Percentiles rank a stretch among this genome's conserved stretches.
phyloP scores from a whole-genome alignment of 805 yeast genomes.

The Ogataea philodendri region DNA sequence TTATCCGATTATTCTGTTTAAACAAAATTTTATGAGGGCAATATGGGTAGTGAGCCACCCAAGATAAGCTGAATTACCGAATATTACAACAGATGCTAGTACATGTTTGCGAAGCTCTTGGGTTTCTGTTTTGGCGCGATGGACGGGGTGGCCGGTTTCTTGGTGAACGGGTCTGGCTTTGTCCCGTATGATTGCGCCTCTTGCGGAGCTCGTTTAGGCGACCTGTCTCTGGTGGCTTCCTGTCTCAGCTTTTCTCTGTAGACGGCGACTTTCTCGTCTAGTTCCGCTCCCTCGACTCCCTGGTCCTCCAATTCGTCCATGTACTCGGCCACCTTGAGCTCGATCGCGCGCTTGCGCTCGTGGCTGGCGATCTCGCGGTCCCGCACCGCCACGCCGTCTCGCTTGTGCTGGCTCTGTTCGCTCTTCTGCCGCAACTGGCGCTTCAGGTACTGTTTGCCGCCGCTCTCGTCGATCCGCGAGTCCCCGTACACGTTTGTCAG shows the following conservation, averaged over 20 bases:
- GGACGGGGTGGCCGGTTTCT: neutral
- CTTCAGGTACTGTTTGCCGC: conserved; percentile 38
- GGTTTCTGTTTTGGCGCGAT: neutral
- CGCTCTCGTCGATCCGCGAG: conserved; percentile 25
- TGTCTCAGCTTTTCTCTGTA: conserved; percentile 21
- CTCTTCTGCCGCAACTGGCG: conserved; percentile 31
- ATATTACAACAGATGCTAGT: neutral
- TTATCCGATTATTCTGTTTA: conserved; percentile 17
- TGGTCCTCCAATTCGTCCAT: conserved; percentile 53
- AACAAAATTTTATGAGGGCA: conserved; percentile 20
- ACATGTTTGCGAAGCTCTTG: conserved; percentile 6
- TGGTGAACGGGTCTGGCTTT: conserved; percentile 22
- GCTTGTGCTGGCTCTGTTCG: conserved; percentile 11
- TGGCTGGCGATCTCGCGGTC: conserved; percentile 36
- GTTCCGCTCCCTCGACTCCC: conserved; percentile 33
- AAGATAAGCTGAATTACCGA: conserved; percentile 5
- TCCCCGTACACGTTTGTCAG: conserved; percentile 28
- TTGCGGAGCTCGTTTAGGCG: conserved; percentile 3
- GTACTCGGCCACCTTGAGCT: conserved; percentile 48
- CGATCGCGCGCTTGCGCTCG: conserved; percentile 38
- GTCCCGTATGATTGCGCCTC: conserved; percentile 12
- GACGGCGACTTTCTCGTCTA: conserved; percentile 32
- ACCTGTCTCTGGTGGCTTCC: conserved; percentile 3
- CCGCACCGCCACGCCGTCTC: conserved; percentile 9
- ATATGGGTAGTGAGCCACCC: conserved; percentile 13